Conservation (phyloP, 1,284 basidiomycete species). For the Cryptococcus sp. region DNA sequence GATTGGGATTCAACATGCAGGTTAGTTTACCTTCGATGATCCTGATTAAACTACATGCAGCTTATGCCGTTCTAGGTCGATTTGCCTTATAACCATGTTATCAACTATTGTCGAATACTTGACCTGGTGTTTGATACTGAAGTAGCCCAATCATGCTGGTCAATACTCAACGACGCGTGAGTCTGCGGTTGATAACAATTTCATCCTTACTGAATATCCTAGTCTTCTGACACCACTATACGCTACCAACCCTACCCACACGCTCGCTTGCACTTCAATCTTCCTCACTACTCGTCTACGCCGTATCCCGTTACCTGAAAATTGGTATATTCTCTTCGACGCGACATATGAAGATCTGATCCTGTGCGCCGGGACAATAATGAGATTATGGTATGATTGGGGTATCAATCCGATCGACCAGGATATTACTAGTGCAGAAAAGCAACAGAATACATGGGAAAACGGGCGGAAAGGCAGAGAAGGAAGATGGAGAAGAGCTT, state of each 20-base stretch:
- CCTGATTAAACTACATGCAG: slow-evolving; percentile 22
- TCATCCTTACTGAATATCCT: neutral
- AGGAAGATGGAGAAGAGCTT: slow-evolving; percentile 55
- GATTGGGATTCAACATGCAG: slow-evolving; percentile 77
- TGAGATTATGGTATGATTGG: slow-evolving; percentile 59
- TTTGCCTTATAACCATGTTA: slow-evolving; percentile 86
- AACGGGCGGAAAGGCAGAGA: slow-evolving; percentile 7
- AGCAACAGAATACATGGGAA: slow-evolving; percentile 48
- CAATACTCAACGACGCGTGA: slow-evolving; percentile 84
- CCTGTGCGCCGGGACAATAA: slow-evolving; percentile 70
- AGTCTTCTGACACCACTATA: slow-evolving; percentile 89
- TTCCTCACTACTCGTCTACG: slow-evolving; percentile 66
- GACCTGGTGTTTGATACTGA: slow-evolving; percentile 64
- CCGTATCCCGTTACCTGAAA: slow-evolving; percentile 65
- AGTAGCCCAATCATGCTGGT: slow-evolving; percentile 76
- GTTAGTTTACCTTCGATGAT: slow-evolving; percentile 11
- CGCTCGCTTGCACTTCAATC: slow-evolving; percentile 80
- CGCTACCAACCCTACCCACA: slow-evolving; percentile 77
- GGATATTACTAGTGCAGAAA: slow-evolving; percentile 2
- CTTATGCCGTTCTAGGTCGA: slow-evolving; percentile 57
- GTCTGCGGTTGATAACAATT: slow-evolving; percentile 32
- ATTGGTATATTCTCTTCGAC: slow-evolving; percentile 89
- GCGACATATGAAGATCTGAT: slow-evolving; percentile 77
- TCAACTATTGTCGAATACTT: slow-evolving; percentile 90
- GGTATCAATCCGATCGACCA: slow-evolving; percentile 12